phyloP scores from a whole-genome alignment of 768 basidiomycete genomes.

The Phylloporus sp. region DNA sequence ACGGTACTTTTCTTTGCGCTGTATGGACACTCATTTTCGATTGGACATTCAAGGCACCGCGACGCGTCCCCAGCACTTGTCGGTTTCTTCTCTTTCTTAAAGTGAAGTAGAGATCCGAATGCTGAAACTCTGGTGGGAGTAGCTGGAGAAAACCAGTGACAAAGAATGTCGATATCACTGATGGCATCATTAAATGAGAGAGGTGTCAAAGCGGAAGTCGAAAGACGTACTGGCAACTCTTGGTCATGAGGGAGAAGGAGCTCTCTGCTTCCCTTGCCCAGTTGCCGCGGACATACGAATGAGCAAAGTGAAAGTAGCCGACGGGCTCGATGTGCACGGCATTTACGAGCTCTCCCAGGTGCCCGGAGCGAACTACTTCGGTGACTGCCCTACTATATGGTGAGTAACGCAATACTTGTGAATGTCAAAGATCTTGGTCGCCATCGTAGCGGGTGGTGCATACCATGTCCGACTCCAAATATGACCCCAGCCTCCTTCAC shows the following conservation, averaged over 20 bases:
- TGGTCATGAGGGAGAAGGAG: constrained; percentile 83
- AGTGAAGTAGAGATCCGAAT: constrained; percentile 83
- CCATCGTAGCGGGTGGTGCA: constrained; percentile 5
- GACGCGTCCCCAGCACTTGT: constrained; percentile 58
- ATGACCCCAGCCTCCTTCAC: constrained; percentile 67
- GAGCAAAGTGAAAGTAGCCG: constrained; percentile 85
- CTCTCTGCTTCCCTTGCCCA: constrained; percentile 69
- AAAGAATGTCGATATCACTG: constrained; percentile 84
- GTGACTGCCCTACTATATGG: constrained; percentile 74
- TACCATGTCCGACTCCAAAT: constrained; percentile 88
- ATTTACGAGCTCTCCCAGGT: constrained; percentile 76
- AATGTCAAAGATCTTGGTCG: neutral
- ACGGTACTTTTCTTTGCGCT: constrained; percentile 76
- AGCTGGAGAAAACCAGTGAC: constrained; percentile 69
- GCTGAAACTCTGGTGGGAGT: constrained; percentile 70
- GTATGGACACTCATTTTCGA: constrained; percentile 73
- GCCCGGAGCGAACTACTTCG: constrained; percentile 64
- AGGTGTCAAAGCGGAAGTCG: neutral
- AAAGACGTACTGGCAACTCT: constrained; percentile 77
- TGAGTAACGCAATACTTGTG: constrained; percentile 78
- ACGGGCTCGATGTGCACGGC: constrained; percentile 83
- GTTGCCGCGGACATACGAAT: constrained; percentile 82
- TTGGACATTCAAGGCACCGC: constrained; percentile 74
- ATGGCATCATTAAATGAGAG: constrained; percentile 1
- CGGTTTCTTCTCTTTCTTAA: constrained; percentile 72